phyloP scores from a whole-genome alignment of 73 alveolate genomes.

The Durusdinium trenchii region DNA sequence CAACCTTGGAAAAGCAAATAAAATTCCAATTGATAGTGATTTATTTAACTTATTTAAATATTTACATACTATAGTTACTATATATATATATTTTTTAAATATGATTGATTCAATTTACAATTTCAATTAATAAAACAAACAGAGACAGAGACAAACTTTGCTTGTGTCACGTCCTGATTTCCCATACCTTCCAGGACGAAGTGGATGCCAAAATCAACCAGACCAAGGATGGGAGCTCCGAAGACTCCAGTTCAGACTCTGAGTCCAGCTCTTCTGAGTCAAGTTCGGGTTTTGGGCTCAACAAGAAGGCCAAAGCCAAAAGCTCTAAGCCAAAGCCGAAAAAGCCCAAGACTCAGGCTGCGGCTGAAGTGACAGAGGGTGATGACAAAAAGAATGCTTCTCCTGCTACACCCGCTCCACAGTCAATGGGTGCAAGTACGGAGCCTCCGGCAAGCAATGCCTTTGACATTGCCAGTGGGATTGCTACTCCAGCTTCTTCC shows the following conservation, averaged over 20 bases:
- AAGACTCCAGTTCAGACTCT: background rate
- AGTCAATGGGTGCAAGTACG: background rate
- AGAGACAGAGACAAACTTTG: too few species aligned
- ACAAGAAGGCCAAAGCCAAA: background rate
- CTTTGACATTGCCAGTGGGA: background rate
- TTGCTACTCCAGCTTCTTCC: background rate
- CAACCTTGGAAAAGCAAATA: too few species aligned
- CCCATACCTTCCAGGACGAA: too few species aligned
- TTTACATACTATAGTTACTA: too few species aligned
- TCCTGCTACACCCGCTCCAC: background rate
- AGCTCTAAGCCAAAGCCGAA: background rate
- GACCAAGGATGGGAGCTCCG: background rate
- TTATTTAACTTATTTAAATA: too few species aligned
- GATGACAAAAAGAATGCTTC: too few species aligned
- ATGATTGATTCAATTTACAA: too few species aligned
- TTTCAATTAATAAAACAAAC: too few species aligned
- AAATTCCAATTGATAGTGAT: too few species aligned
- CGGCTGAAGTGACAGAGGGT: background rate
- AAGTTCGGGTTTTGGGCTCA: background rate
- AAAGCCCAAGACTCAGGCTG: background rate
- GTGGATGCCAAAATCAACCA: background rate
- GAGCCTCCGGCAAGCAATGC: background rate
- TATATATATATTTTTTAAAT: too few species aligned
- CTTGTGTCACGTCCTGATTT: too few species aligned
- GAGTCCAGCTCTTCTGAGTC: background rate